Evolutionary conservation across 2,329 filamentous ascomycete genomes (phyloP), one percentile per base, ranked within the genome.

Genomic region (Eutypella sp.): DNA sequence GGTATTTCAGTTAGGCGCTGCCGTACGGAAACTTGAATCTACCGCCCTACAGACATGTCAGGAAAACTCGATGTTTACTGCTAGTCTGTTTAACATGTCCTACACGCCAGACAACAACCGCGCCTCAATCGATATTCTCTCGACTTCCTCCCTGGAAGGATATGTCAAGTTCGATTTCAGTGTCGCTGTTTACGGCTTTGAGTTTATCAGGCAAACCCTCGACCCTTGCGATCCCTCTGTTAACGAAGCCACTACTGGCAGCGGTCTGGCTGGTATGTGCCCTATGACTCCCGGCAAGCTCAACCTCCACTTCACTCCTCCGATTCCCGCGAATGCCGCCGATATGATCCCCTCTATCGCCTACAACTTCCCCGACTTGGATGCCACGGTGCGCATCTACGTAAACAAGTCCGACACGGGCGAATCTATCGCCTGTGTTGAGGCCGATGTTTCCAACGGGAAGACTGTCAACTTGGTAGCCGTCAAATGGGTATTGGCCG

Each of bases 221-320:
- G 74, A 96, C 62, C 92, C 92, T 39, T 97, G 92, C 73, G 69
- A 78, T 23, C 6, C 5, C 4, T 6, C 29, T 7, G 29, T 33
- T 11, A 33, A n/a, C 10, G 3, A 8, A 15, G n/a, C 18, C 18
- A 15, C 20, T 4, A 11, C 22, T 18, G 10, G 13, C 18, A 71
- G 75, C 47, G 74, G 79, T 52, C 74, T 95, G 50, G 68, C 75
- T 49, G 89, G 89, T 65, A 78, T 96, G 59, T 97, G 92, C 68
- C 91, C 91, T 47, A 95, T 96, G 90, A 86, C 82, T 52, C 81
- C 89, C 8, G 90, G 89, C 54, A 84, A 87, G 58, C 85, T 96
- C 62, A 79, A 85, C 45, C 78, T 95, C 60, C 76, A 80, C 41
- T 87, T 85, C 60, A 86, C 86, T 60, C 65, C 87, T 29, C 67